Percentiles rank a stretch among this genome's conserved stretches.
Conservation (phyloP, 345 rosid species). For the Hirschfeldia incana region DNA sequence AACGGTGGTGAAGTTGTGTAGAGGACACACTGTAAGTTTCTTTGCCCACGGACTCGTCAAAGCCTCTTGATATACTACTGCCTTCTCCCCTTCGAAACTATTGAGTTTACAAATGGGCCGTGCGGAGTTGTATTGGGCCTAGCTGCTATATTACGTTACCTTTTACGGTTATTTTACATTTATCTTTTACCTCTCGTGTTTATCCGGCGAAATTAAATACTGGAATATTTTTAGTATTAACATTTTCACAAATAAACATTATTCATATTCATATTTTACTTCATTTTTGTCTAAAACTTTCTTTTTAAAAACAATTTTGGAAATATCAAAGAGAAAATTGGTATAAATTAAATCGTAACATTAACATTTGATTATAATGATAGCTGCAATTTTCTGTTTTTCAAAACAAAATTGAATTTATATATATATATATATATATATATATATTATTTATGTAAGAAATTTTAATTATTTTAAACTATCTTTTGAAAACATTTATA, state of each 20-base stretch:
- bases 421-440: not conserved
- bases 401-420: not conserved
- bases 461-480: not conserved
- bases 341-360: not conserved
- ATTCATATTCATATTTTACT: not conserved
- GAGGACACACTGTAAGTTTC: slow-evolving; percentile 7
- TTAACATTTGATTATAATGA: not conserved
- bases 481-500: not conserved
- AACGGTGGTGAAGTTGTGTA: slow-evolving; percentile 15
- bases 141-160: not conserved
- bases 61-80: not conserved
- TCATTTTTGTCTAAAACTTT: not conserved
- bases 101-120: slow-evolving; percentile 16
- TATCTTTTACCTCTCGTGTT: not conserved
- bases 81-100: not conserved
- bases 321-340: not conserved
- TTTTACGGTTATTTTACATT: not conserved
- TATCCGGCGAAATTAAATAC: not conserved
- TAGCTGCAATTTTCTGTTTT: not conserved
- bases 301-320: not conserved
- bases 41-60: not conserved
- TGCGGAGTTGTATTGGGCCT: not conserved
- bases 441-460: no score
- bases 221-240: not conserved
- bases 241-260: not conserved